Evolutionary conservation across 805 yeast genomes (phyloP), one percentile per base, ranked within the genome.

Genomic region (Ogataea nakhonphanomensis): DNA sequence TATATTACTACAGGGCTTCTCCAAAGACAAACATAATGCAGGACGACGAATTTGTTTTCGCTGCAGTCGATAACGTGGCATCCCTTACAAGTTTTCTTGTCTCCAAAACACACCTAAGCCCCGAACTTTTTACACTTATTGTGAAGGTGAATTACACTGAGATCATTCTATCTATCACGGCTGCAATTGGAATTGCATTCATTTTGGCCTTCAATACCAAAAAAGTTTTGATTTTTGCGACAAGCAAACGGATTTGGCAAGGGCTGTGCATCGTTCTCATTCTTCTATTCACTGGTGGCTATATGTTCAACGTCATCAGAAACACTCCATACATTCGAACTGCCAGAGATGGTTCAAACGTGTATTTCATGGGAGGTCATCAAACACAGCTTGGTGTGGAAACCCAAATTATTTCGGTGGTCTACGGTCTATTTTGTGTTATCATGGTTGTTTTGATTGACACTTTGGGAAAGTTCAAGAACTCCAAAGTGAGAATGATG

Each of bases 221-320:
- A 6, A 55, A 67, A 17, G 61, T 81, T 11, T 28, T 50, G 2
- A 48, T 61, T 11, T 35, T 85, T 5, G 32, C 79, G 9, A 62
- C 66, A 20, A 73, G 78, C 29, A 80, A 72, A 51, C 65, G 74
- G 35, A 55, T 85, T 28, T 93, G 98, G 97, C 83, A 85, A 31
- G 75, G 79, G 2, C 32, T 75, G 8, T 73, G 85, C 3, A 68
- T 85, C n/a, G 66, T 84, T 41, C 52, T 75, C 13, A 73, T 86
- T 26, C 67, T 90, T 44, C 65, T 89, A 51, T 85, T 90, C 70
- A 79, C 76, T 34, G 71, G 91, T 7, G 99, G 99, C 12, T 84
- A 89, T 65, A 93, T 93, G 99, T 93, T 79, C 74, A 90, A 88
- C 61, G 75, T 77, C 50, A 93, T 93, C 48, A 78, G 97, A 62